phyloP scores from a whole-genome alignment of 257 asterid genomes.

The Fraxinus quadrangulata region DNA sequence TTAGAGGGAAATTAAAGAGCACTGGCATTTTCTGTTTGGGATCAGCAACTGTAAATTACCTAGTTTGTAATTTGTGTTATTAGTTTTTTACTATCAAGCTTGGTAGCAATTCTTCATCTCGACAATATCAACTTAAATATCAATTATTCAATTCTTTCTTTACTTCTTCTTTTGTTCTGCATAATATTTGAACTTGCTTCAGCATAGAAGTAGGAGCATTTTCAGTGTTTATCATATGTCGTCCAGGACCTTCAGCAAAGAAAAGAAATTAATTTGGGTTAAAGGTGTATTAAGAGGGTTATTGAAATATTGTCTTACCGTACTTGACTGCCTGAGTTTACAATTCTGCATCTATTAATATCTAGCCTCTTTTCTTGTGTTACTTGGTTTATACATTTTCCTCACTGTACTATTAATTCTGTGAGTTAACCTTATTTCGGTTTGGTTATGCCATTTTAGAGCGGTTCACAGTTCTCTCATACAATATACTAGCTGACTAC shows the following conservation, averaged over 20 bases:
- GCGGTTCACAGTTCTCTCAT: slow-evolving; percentile 79
- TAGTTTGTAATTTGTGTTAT: neutral
- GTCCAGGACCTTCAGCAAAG: neutral
- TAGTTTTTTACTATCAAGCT: neutral
- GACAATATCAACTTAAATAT: neutral
- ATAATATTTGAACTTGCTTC: neutral
- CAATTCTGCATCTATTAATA: slow-evolving; percentile 10
- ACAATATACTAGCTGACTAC: slow-evolving; percentile 89
- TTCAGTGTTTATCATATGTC: neutral
- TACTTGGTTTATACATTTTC: slow-evolving; percentile 6
- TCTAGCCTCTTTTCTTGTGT: slow-evolving; percentile 4
- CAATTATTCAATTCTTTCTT: neutral
- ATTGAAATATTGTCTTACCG: neutral
- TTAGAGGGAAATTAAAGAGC: neutral
- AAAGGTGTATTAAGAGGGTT: neutral
- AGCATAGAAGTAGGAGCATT: neutral
- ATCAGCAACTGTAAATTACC: neutral
- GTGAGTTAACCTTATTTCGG: slow-evolving; percentile 16
- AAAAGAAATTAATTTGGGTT: neutral
- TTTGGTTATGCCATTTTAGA: slow-evolving; percentile 50
- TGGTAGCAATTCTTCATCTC: neutral
- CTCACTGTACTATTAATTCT: neutral
- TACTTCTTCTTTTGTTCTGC: neutral
- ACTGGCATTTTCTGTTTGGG: neutral
- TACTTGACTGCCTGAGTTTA: slow-evolving; percentile 10